Evolutionary conservation across 2,329 filamentous ascomycete genomes (phyloP).

Genomic region (Thielaviopsis musarum): DNA sequence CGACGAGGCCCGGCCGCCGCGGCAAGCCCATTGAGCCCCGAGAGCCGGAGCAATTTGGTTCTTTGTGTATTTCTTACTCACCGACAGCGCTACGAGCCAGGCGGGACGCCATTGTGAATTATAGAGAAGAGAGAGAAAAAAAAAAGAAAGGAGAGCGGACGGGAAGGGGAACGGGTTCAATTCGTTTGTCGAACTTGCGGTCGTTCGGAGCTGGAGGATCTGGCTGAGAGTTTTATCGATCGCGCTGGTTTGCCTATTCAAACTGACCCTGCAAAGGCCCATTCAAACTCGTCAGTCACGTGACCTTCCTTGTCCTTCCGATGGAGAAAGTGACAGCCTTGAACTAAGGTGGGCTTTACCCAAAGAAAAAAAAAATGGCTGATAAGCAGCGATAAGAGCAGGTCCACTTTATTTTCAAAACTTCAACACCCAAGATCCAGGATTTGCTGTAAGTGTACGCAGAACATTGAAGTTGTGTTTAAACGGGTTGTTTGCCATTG

Average conservation of each 20-base stretch:
- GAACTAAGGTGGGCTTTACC: not conserved
- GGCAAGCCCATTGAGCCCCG: not conserved
- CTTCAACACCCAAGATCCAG: not conserved
- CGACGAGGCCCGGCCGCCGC: not conserved
- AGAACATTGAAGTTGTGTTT: not conserved
- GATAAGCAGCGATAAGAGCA: not conserved
- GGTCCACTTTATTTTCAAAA: not conserved
- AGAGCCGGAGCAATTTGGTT: not conserved
- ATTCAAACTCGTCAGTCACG: conserved; percentile 23
- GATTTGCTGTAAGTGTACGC: not conserved
- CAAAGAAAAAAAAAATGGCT: not conserved
- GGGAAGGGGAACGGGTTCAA: conserved; percentile 20
- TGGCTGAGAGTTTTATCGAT: conserved; percentile 32
- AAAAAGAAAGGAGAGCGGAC: conserved; percentile 14
- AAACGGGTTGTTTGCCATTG: not conserved
- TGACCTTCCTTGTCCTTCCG: conserved; percentile 17
- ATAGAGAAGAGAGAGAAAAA: conserved; percentile 29
- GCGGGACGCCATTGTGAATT: conserved; percentile 83
- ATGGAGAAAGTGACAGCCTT: not conserved
- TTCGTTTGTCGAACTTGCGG: conserved; percentile 23
- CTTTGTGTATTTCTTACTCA: conserved; percentile 35
- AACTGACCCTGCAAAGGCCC: conserved; percentile 12
- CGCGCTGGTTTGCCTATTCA: conserved; percentile 19
- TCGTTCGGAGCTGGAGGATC: conserved; percentile 26
- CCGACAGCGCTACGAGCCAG: conserved; percentile 88